Evolutionary conservation across 495 filamentous ascomycete species (phyloP).

Genomic region (Parathielavia appendiculata): DNA sequence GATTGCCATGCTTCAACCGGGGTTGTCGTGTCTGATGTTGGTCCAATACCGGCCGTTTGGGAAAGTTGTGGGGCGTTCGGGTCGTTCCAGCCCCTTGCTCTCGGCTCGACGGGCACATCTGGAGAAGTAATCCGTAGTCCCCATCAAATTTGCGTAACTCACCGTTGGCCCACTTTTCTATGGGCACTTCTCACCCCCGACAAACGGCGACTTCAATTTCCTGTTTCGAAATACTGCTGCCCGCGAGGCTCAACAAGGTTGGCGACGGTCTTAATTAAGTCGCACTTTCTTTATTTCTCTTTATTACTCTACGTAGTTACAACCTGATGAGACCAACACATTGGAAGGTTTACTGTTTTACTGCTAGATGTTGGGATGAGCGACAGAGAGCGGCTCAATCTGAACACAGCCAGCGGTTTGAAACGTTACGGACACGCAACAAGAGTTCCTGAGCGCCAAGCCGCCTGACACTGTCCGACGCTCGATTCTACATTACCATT

Average conservation of each 20-base stretch:
- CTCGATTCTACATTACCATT: too few relatives aligned
- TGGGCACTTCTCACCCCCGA: constrained; percentile 11
- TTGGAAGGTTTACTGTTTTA: background rate
- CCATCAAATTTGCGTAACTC: background rate
- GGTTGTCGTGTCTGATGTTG: constrained; percentile 18
- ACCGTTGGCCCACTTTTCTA: background rate
- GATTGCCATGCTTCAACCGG: constrained; percentile 10
- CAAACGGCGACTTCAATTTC: background rate
- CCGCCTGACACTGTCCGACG: too few relatives aligned
- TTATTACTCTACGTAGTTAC: too few relatives aligned
- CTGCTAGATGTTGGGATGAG: background rate
- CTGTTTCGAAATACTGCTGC: background rate
- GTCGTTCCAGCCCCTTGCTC: constrained; percentile 24
- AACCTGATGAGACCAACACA: background rate
- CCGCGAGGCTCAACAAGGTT: too few relatives aligned
- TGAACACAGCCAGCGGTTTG: constrained; percentile 10
- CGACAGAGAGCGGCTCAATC: background rate
- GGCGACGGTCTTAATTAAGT: too few relatives aligned
- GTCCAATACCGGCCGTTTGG: constrained; percentile 22
- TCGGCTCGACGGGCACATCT: background rate
- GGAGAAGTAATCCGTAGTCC: too few relatives aligned
- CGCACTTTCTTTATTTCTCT: too few relatives aligned
- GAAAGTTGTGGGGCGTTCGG: constrained; percentile 17
- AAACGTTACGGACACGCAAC: too few relatives aligned
- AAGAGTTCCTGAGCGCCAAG: too few relatives aligned